Evolutionary conservation across 2,329 filamentous ascomycete species (phyloP), one percentile per base, ranked within the genome.

Genomic region (Penicillium sp.): DNA sequence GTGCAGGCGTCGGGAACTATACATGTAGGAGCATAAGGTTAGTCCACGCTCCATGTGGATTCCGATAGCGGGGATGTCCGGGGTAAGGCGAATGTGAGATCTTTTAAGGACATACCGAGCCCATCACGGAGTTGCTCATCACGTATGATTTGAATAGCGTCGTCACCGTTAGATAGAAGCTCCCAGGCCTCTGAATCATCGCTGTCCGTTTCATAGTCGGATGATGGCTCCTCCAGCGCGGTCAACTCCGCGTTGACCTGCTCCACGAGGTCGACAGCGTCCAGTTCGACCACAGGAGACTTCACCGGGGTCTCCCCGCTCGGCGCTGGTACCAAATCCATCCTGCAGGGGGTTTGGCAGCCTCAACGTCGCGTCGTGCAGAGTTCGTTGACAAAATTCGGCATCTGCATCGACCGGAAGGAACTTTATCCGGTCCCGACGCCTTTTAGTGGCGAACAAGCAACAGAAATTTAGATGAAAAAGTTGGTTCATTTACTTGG

Each of bases 161-260:
- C 85, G 56, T 84, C 83, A 56, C 84, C 85, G 2, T 87, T 70
- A 24, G 84, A 87, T 58, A 86, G 81, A 6, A 79, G 81, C 61
- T 86, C 85, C 84, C 83, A 86, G 12, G 79, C 65, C 29, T 73
- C 72, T 34, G 67, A 68, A 51, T 63, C 66, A 49, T 72, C 70
- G 51, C 71, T 70, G 36, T 70, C 65, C 8, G 65, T 64, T 51
- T 71, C 70, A 45, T 65, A 65, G 31, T 72, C 67, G 13, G 69
- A 72, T 45, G 68, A 65, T 50, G 70, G 66, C 24, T 63, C 62
- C 50, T 68, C 64, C 48, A 68, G 51, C 49, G 66, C 61, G 47
- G 61, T 54, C 34, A 57, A 60, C 54, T 65, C 68, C 48, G 62
- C 55, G 48, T 64, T 55, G 47, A 62, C 55, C 43, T 58, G 57